phyloP scores from a whole-genome alignment of 108 stramenopile species.

The Aurantiochytrium sp. region DNA sequence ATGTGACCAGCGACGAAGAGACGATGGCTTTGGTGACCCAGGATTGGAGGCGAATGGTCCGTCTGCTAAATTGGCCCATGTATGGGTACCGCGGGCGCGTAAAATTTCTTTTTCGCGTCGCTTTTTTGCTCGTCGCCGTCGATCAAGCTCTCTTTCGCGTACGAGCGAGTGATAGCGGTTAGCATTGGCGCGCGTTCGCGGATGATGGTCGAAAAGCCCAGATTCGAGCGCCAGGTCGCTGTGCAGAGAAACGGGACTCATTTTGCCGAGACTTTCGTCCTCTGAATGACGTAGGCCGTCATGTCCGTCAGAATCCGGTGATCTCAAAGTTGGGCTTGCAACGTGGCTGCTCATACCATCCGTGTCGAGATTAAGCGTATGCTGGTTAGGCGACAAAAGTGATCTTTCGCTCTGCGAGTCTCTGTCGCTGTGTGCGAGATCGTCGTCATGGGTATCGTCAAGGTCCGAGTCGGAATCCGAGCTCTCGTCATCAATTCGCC shows the following conservation, averaged over 20 bases:
- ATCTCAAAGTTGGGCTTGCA: no score
- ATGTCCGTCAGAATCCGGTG: no score
- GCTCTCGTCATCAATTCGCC: neutral
- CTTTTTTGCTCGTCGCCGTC: neutral
- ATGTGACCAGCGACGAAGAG: no score
- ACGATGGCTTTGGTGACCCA: no score
- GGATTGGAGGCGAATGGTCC: no score
- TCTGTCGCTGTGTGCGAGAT: neutral
- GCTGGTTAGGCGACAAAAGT: neutral
- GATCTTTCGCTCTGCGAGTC: neutral
- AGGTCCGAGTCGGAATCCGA: neutral
- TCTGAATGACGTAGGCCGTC: no score
- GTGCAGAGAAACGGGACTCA: no score
- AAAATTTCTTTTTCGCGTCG: neutral
- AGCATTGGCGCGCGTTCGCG: neutral
- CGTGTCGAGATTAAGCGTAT: no score
- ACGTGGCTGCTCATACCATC: no score
- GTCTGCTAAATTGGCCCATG: no score
- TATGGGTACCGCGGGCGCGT: no score
- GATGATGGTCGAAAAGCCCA: neutral
- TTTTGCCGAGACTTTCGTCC: no score
- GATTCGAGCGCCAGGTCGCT: neutral
- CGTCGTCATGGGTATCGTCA: neutral
- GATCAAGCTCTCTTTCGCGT: neutral
- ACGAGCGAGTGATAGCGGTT: neutral